Percentiles rank a stretch among this genome's conserved stretches.
Conservation (phyloP, 164 flowering plant species). For the Protea cynaroides region DNA sequence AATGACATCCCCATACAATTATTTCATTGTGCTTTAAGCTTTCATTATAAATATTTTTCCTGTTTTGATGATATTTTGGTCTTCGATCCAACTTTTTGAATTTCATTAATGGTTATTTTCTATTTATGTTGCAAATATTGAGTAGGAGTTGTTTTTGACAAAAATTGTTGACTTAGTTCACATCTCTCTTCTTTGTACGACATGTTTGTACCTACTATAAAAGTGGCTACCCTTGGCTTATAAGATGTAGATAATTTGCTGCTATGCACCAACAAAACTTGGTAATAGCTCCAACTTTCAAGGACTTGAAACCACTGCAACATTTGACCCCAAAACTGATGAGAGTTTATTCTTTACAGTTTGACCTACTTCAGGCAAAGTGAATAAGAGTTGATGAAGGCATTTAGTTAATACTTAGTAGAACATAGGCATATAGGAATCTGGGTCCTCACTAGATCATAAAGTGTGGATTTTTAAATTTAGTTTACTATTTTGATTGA, state of each 20-base stretch:
- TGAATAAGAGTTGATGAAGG: no score
- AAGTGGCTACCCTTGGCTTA: slow-evolving; percentile 92
- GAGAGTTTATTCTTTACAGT: no score
- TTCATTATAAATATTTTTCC: no score
- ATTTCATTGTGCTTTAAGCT: neutral
- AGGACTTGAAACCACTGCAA: slow-evolving; percentile 98
- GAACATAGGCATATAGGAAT: neutral
- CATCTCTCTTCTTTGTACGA: slow-evolving; percentile 37
- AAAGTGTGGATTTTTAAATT: no score
- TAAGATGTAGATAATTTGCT: slow-evolving; percentile 96
- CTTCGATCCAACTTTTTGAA: neutral
- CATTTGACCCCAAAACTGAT: no score
- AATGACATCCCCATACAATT: no score
- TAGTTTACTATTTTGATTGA: no score
- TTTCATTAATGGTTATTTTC: no score
- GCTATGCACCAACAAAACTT: slow-evolving; percentile 98
- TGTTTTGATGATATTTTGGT: neutral
- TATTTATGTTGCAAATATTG: no score
- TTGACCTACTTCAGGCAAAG: no score
- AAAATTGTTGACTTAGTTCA: neutral
- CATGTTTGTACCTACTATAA: slow-evolving; percentile 90
- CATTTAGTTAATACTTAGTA: no score
- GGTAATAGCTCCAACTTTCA: slow-evolving; percentile 99
- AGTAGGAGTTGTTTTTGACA: neutral
- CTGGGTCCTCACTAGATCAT: neutral